A percentile compares a stretch with the other conserved stretches of the same genome.
These are phyloP conservation scores for Thymus quinquecostatus DNA, from an alignment of 257 asterid genomes.

Conservation along the genomic window DNA sequence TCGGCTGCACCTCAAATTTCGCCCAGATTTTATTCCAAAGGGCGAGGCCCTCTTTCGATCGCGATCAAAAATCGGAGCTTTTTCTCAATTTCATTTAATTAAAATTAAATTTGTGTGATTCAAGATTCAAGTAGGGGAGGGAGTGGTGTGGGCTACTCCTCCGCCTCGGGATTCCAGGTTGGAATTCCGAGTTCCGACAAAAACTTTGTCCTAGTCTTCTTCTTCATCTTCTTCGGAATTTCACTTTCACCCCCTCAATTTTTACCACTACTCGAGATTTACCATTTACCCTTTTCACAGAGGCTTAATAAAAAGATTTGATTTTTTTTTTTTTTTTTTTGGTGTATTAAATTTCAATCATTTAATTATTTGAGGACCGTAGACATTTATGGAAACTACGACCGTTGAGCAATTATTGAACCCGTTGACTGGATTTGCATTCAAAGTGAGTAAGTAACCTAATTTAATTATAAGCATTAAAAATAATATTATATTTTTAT, in stretches of 20 bases:
- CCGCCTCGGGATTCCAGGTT: constrained; percentile 36
- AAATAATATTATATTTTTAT: too few species aligned
- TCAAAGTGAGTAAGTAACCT: too few species aligned
- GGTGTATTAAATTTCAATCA: too few species aligned
- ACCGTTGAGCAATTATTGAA: background rate
- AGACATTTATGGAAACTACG: background rate
- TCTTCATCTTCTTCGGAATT: constrained; percentile 2
- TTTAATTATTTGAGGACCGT: background rate
- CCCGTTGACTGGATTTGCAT: background rate
- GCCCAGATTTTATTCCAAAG: constrained; percentile 37
- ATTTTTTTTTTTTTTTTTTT: too few species aligned
- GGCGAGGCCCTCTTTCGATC: constrained; percentile 34
- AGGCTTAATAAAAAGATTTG: too few species aligned
- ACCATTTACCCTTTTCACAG: too few species aligned
- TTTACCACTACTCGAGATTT: background rate
- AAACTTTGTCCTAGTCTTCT: background rate
- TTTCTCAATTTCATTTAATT: too few species aligned
- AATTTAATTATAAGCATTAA: too few species aligned
- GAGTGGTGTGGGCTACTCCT: constrained; percentile 37
- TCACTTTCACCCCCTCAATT: background rate
- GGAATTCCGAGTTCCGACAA: constrained; percentile 36
- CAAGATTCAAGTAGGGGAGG: constrained; percentile 21
- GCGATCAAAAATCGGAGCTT: constrained; percentile 15
- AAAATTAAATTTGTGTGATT: constrained; percentile 27
- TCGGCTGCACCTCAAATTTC: constrained; percentile 47